Evolutionary conservation across 1,139 yeast genomes (phyloP).

Genomic region (Sugiyamaella neomexicana): DNA sequence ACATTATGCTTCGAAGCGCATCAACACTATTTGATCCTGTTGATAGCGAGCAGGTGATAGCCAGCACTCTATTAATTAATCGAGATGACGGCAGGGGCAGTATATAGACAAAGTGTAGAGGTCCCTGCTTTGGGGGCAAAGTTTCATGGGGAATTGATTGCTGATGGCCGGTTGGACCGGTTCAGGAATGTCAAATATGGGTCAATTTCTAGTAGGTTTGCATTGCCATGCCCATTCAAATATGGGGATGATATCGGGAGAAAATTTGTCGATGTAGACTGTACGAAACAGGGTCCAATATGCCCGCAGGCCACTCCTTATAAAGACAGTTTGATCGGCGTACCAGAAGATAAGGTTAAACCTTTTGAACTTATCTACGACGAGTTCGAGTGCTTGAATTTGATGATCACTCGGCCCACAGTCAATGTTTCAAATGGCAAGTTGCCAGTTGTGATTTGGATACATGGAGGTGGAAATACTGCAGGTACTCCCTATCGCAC

Average conservation of each 20-base stretch:
- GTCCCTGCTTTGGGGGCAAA: slow-evolving; percentile 23
- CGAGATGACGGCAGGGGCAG: background rate
- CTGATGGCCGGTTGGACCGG: slow-evolving; percentile 16
- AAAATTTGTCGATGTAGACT: slow-evolving; percentile 19
- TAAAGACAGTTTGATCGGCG: slow-evolving; percentile 31
- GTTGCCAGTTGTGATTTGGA: slow-evolving; percentile 41
- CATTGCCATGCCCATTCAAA: slow-evolving; percentile 15
- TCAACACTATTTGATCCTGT: background rate
- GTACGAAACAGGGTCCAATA: slow-evolving; percentile 32
- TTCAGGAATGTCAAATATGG: slow-evolving; percentile 24
- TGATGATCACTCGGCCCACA: slow-evolving; percentile 30
- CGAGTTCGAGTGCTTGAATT: slow-evolving; percentile 33
- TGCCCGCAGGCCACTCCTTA: slow-evolving; percentile 34
- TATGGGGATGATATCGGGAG: slow-evolving; percentile 1
- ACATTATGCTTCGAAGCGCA: background rate
- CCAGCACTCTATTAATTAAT: background rate
- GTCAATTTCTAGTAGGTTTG: slow-evolving; percentile 18
- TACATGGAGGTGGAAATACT: slow-evolving; percentile 43
- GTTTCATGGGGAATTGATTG: slow-evolving; percentile 16
- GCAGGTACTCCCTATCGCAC: slow-evolving; percentile 40
- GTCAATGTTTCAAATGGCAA: slow-evolving; percentile 7
- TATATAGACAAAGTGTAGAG: slow-evolving; percentile 2
- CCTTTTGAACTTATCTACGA: slow-evolving; percentile 28
- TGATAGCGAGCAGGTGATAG: background rate
- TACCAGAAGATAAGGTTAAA: slow-evolving; percentile 23